Evolutionary conservation across 2,329 filamentous ascomycete species (phyloP), one percentile per base, ranked within the genome.

Genomic region (Colletotrichum orchidophilum): DNA sequence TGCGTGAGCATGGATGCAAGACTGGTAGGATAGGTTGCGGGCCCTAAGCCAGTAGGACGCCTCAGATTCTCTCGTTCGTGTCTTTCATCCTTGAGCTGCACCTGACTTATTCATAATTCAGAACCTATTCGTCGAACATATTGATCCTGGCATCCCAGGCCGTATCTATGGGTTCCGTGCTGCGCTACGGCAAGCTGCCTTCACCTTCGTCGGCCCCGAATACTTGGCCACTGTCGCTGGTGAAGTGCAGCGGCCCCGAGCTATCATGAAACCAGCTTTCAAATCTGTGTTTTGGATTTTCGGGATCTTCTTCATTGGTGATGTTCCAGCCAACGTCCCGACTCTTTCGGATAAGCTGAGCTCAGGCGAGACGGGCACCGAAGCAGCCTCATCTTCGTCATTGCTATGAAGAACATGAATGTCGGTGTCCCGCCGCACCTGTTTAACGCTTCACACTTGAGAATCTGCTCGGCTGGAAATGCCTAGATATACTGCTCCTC

Each of bases 271-370:
- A 35, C 86, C 86, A 57, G 92, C 92, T 1, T 94, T 89, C 82
- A 93, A 93, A 76, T 91, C 90, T 0, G 91, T 94, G 7, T 94
- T 93, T 81, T 92, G 91, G 78, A 89, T 93, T 54, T 86, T 94
- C 60, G 91, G 89, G 2, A 81, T 90, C 18, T 94, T 94, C 81
- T 94, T 94, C 80, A 86, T 94, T 27, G 85, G 92, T 3, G 91
- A 92, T 5, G 89, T 94, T 59, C 85, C 92, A 3, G 91, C 90
- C 77, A 87, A 93, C 70, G 62, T 66, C 3, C 46, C 66, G 8
- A 60, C 46, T 2, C 13, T 70, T 15, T n/a, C 59, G 15, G 21
- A 13, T 13, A 52, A 66, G 11, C n/a, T 70, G 9, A 53, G 54
- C 33, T 46, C 39, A 29, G 66, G 66, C 70, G 82, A 79, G 15